phyloP scores from a whole-genome alignment of 2,329 filamentous ascomycete genomes.

The Penicillium verrucosum region DNA sequence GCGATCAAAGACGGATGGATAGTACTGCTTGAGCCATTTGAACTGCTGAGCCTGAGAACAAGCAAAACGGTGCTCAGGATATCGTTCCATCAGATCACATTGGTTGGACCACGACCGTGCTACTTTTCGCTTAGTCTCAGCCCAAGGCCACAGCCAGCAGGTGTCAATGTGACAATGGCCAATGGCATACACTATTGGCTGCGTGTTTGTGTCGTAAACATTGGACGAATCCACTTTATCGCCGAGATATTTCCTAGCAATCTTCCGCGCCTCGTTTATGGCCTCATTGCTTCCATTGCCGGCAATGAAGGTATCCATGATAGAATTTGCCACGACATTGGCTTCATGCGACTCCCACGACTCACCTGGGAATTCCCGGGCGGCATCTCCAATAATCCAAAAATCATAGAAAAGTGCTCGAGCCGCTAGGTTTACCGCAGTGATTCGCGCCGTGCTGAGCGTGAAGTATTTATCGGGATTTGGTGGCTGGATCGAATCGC shows the following conservation, averaged over 20 bases:
- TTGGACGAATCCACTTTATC: constrained; percentile 74
- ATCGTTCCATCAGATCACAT: constrained; percentile 90
- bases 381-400: constrained; percentile 92
- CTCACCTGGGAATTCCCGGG: constrained; percentile 82
- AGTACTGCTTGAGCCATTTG: constrained; percentile 91
- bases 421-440: constrained; percentile 82
- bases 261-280: constrained; percentile 74
- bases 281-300: constrained; percentile 69
- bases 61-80: constrained; percentile 88
- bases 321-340: constrained; percentile 75
- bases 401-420: constrained; percentile 84
- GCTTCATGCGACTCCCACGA: constrained; percentile 88
- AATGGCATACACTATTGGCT: constrained; percentile 79
- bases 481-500: constrained; percentile 84
- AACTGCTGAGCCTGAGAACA: constrained; percentile 95
- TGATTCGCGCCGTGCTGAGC: constrained; percentile 75
- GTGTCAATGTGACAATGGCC: constrained; percentile 98
- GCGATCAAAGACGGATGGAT: constrained; percentile 82
- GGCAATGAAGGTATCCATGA: constrained; percentile 86
- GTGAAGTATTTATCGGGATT: constrained; percentile 77
- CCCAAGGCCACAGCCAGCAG: constrained; percentile 98
- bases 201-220: constrained; percentile 74
- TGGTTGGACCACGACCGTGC: constrained; percentile 96
- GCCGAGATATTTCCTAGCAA: constrained; percentile 80
- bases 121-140: constrained; percentile 94